phyloP scores from a whole-genome alignment of 129 eudicot genomes.

The Flaveria trinervia region DNA sequence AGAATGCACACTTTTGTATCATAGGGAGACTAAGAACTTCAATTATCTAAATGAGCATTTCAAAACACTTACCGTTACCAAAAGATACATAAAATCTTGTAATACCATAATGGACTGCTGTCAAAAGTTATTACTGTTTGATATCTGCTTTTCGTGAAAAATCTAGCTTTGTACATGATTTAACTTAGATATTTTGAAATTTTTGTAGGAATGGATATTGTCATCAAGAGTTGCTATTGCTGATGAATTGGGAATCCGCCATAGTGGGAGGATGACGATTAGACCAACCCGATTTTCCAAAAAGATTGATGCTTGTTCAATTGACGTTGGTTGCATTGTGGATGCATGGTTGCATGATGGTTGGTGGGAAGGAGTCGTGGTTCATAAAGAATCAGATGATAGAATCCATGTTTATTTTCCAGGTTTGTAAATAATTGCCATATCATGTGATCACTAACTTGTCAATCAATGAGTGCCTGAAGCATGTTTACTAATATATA shows the following conservation, averaged over 20 bases:
- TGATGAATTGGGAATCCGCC: constrained; percentile 57
- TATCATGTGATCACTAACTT: not conserved
- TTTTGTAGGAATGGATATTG: constrained; percentile 77
- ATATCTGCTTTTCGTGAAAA: too few species aligned
- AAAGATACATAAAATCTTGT: too few species aligned
- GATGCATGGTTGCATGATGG: constrained; percentile 94
- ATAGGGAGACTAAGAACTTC: too few species aligned
- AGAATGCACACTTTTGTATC: not conserved
- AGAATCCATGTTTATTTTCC: constrained; percentile 67
- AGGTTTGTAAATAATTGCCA: constrained; percentile 36
- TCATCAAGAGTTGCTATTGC: constrained; percentile 54
- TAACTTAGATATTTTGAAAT: not conserved
- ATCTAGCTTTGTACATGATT: not conserved
- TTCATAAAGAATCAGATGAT: constrained; percentile 52
- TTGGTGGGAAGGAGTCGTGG: constrained; percentile 97
- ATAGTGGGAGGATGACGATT: constrained; percentile 59
- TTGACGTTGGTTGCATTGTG: constrained; percentile 55
- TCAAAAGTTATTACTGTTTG: too few species aligned
- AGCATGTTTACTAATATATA: not conserved
- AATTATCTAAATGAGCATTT: too few species aligned
- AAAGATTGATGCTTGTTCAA: constrained; percentile 15
- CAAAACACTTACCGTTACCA: too few species aligned
- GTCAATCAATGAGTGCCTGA: not conserved
- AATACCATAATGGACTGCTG: too few species aligned
- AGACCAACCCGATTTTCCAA: constrained; percentile 46